Evolutionary conservation across 768 basidiomycete genomes (phyloP).

Genomic region (Naganishia randhawae): DNA sequence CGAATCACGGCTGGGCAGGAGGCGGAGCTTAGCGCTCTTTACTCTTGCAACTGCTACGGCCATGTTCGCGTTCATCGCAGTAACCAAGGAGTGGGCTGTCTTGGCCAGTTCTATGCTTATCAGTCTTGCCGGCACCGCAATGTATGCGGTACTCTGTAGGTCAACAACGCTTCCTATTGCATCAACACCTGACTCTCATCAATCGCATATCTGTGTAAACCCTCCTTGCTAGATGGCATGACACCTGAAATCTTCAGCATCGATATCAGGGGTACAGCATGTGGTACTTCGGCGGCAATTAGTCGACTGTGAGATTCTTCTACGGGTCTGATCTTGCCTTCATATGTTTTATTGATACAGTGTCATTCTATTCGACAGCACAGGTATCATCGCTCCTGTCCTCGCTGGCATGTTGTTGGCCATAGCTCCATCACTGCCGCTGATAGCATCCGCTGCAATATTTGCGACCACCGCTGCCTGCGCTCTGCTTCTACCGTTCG

Average conservation of each 20-base stretch:
- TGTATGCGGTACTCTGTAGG: conserved; percentile 51
- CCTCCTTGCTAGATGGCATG: conserved; percentile 43
- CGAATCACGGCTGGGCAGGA: conserved; percentile 42
- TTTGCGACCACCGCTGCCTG: conserved; percentile 43
- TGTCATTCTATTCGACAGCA: conserved; percentile 29
- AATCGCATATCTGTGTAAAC: neutral
- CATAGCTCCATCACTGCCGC: conserved; percentile 41
- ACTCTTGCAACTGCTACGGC: conserved; percentile 44
- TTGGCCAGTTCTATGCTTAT: conserved; percentile 45
- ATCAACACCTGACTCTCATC: too few relatives aligned
- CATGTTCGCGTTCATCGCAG: conserved; percentile 45
- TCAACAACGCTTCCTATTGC: neutral
- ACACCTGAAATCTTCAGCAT: conserved; percentile 48
- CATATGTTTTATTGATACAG: neutral
- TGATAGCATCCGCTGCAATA: conserved; percentile 42
- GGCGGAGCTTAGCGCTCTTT: conserved; percentile 46
- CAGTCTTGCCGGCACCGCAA: conserved; percentile 45
- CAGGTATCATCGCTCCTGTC: conserved; percentile 46
- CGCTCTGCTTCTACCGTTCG: conserved; percentile 44
- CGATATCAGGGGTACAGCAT: conserved; percentile 47
- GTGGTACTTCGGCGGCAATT: conserved; percentile 48
- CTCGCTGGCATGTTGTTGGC: conserved; percentile 43
- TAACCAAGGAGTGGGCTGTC: conserved; percentile 40
- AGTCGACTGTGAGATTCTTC: conserved; percentile 41
- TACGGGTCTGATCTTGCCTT: neutral